These are phyloP conservation scores for Tulasnella calospora DNA, from an alignment of 768 basidiomycete genomes.

Conservation along the genomic window DNA sequence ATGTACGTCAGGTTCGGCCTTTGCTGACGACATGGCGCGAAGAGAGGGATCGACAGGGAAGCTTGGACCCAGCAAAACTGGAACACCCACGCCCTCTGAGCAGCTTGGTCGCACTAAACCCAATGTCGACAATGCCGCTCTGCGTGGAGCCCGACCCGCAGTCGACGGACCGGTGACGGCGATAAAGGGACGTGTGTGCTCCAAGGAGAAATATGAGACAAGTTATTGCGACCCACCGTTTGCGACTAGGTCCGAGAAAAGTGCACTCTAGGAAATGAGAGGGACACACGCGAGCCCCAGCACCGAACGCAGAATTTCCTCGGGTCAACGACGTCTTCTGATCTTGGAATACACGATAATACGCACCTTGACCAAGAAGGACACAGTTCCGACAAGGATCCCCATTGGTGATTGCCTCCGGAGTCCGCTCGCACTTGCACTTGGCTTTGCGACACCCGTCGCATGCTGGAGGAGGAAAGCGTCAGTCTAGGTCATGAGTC, in stretches of 20 bases:
- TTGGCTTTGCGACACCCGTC: slow-evolving; percentile 87
- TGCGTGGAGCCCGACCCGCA: neutral
- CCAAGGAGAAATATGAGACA: neutral
- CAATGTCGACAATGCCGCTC: neutral
- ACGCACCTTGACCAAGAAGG: slow-evolving; percentile 51
- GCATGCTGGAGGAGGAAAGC: slow-evolving; percentile 48
- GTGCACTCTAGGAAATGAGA: slow-evolving; percentile 30
- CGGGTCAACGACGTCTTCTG: neutral
- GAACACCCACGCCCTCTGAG: neutral
- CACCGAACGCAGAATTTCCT: neutral
- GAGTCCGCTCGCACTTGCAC: slow-evolving; percentile 72
- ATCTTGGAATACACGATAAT: neutral
- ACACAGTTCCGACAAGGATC: slow-evolving; percentile 74
- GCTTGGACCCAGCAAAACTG: neutral
- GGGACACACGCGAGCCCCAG: neutral
- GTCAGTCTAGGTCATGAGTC: neutral
- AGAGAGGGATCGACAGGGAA: neutral
- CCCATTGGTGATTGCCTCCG: slow-evolving; percentile 36
- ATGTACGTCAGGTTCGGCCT: neutral
- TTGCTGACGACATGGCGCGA: neutral
- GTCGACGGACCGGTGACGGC: neutral
- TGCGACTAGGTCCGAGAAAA: slow-evolving; percentile 32
- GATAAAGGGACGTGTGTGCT: neutral
- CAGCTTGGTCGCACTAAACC: neutral
- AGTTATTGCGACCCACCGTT: slow-evolving; percentile 30